Evolutionary conservation across 805 yeast species (phyloP), one percentile per base, ranked within the genome.

Genomic region (Sungouiozyma ichnusensis): DNA sequence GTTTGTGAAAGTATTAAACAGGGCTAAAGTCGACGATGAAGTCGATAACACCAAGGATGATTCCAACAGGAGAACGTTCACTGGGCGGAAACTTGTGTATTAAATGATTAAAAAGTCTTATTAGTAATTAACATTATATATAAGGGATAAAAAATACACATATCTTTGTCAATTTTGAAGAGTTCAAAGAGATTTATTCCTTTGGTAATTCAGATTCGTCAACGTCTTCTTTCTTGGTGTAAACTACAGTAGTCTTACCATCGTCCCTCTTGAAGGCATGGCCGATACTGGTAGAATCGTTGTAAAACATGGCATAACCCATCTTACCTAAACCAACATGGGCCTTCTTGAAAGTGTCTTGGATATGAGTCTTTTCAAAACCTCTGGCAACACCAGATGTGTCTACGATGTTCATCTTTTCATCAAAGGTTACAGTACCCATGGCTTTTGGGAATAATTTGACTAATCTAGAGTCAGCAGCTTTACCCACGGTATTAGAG

Each of bases 11-110:
- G 90, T 92, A 27, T 77, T 92, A 66, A 92, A 92, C 69, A 76
- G 99, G 59, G 98, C 98, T 24, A 87, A 88, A 66, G 90, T 96
- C 20, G 99, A 92, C 55, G 83, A 77, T 44, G 82, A 78, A 16
- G 92, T 82, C 45, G 82, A 77, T 44, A 87, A 59, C 15, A 43
- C 46, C 4, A 43, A 43, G 16, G 44, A 38, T 6, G 39, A 32
- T 14, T 15, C 52, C 46, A 36, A 36, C 7, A 57, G 63, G 46
- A 58, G 64, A 51, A 61, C 64, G 13, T 48, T 57, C 24, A 57
- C 64, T 7, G 64, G 64, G 40, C 52, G 64, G 44, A 61, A 60
- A 37, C 45, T 61, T 49, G 60, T 59, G 19, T 59, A 57, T 45
- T 59, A 46, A 44, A 18, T 18, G 15, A 27, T 8, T 8, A 24